Evolutionary conservation across 441 rosid genomes (phyloP).

Genomic region (Arabidopsis lyrata): DNA sequence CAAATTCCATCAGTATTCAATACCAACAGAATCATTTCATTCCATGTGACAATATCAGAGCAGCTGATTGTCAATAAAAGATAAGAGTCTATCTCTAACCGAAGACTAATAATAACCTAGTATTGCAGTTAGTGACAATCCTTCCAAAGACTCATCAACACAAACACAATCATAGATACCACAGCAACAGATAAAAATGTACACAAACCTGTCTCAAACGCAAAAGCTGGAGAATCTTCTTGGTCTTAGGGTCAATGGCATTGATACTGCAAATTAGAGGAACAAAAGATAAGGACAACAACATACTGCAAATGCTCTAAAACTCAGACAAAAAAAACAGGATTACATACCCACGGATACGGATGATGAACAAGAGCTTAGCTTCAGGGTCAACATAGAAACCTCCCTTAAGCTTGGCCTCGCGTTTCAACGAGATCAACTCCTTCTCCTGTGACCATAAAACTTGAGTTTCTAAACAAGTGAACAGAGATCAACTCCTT

Average conservation of each 20-base stretch:
- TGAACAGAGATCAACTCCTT: not conserved
- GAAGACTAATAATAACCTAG: not conserved
- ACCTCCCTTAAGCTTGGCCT: constrained; percentile 85
- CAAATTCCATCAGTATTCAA: not conserved
- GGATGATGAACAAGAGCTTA: constrained; percentile 73
- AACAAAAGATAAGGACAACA: constrained; percentile 9
- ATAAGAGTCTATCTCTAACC: too few species aligned
- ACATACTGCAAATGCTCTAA: not conserved
- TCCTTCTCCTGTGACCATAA: constrained; percentile 53
- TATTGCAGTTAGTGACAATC: not conserved
- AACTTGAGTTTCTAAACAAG: not conserved
- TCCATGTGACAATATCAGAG: too few species aligned
- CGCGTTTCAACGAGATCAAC: constrained; percentile 71
- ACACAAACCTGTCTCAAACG: constrained; percentile 81
- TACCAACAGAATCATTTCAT: not conserved
- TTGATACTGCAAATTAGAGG: constrained; percentile 61
- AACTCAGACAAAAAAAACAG: not conserved
- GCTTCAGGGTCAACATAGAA: constrained; percentile 91
- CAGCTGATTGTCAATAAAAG: not conserved
- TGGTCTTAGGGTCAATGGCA: constrained; percentile 81
- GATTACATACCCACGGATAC: constrained; percentile 75
- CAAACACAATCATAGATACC: not conserved
- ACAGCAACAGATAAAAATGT: not conserved
- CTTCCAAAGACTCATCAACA: not conserved
- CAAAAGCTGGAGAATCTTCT: constrained; percentile 79